Conservation (phyloP, 352 stramenopile species). For the Globisporangium megalacanthum region DNA sequence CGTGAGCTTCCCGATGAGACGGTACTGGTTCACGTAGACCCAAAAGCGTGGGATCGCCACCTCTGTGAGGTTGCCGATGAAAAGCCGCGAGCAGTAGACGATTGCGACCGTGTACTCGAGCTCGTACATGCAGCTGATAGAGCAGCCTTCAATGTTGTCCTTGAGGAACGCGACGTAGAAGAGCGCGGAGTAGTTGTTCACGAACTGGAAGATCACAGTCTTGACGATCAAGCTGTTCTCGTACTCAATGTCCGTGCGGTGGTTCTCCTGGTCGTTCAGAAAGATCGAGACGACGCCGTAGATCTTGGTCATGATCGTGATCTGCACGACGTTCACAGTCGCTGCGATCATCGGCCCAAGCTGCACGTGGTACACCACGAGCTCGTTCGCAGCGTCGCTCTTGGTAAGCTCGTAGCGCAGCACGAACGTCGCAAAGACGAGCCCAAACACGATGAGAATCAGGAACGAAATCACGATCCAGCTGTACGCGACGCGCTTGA, state of each 20-base stretch:
- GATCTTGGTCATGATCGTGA: constrained; percentile 90
- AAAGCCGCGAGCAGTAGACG: constrained; percentile 88
- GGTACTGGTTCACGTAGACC: constrained; percentile 66
- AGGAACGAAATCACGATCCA: constrained; percentile 77
- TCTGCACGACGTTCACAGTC: constrained; percentile 44
- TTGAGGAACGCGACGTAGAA: constrained; percentile 95
- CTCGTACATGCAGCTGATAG: constrained; percentile 80
- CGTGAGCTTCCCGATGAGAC: constrained; percentile 46
- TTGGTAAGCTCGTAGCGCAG: constrained; percentile 72
- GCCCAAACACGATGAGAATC: constrained; percentile 66
- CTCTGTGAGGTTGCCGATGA: constrained; percentile 76
- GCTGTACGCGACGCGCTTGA: constrained; percentile 62
- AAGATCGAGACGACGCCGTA: constrained; percentile 86
- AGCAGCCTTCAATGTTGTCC: constrained; percentile 60
- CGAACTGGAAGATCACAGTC: constrained; percentile 94
- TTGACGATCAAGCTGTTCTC: constrained; percentile 93
- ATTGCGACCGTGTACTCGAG: constrained; percentile 89
- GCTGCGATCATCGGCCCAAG: constrained; percentile 64
- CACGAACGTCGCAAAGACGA: constrained; percentile 76
- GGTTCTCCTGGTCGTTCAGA: constrained; percentile 93
- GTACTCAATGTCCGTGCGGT: constrained; percentile 85
- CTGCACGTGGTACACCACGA: constrained; percentile 59
- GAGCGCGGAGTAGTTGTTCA: constrained; percentile 93
- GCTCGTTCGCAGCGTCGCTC: constrained; percentile 41
- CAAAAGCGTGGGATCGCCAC: constrained; percentile 70